Evolutionary conservation across 331 rosid species (phyloP).

Genomic region (Arachis monticola): DNA sequence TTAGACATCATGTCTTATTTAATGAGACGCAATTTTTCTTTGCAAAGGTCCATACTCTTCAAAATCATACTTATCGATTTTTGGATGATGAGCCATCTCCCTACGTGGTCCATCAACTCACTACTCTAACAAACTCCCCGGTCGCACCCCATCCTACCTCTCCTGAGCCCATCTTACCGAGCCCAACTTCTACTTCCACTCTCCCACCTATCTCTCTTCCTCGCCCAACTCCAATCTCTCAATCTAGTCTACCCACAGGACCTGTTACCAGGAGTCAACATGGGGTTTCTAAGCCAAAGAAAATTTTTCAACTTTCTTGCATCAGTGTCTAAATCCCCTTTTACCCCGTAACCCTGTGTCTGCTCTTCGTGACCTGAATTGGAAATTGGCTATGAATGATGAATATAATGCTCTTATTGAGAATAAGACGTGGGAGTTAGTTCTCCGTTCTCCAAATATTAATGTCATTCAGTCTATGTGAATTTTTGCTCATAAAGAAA

Average conservation of each 20-base stretch:
- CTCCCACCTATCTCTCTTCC: neutral
- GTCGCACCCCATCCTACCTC: too few species aligned
- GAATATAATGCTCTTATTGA: neutral
- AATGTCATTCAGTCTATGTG: constrained; percentile 16
- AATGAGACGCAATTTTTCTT: neutral
- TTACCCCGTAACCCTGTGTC: neutral
- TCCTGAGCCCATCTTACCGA: too few species aligned
- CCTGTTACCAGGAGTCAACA: neutral
- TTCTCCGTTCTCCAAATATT: neutral
- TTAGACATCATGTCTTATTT: too few species aligned
- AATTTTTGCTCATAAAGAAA: constrained; percentile 22
- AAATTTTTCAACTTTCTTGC: neutral
- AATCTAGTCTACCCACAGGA: neutral
- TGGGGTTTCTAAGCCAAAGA: neutral
- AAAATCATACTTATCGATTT: neutral
- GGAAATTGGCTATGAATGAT: neutral
- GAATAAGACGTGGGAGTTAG: neutral
- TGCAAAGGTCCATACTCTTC: neutral
- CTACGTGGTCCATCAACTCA: neutral
- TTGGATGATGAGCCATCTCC: neutral
- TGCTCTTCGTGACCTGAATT: neutral
- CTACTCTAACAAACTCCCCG: neutral
- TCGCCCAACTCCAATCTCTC: neutral
- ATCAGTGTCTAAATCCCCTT: neutral
- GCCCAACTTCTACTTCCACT: too few species aligned